phyloP scores from a whole-genome alignment of 768 basidiomycete genomes.

The Serendipita indica region DNA sequence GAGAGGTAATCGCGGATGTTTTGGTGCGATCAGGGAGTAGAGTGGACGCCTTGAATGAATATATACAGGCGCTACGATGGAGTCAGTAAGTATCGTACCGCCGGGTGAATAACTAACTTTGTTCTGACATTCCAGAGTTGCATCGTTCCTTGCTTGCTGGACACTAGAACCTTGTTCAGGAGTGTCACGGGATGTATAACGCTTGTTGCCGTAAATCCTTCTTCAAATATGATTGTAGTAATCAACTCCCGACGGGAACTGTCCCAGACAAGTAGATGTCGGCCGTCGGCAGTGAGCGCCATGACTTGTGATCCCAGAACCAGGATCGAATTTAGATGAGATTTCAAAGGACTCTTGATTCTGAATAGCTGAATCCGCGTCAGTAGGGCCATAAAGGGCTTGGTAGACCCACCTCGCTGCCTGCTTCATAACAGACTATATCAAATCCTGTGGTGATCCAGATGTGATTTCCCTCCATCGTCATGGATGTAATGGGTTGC shows the following conservation, averaged over 20 bases:
- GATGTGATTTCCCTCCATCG: slow-evolving; percentile 72
- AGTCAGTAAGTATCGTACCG: background rate
- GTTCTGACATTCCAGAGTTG: slow-evolving; percentile 93
- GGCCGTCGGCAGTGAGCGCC: slow-evolving; percentile 64
- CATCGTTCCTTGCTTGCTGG: slow-evolving; percentile 63
- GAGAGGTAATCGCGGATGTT: slow-evolving; percentile 46
- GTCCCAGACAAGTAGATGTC: slow-evolving; percentile 66
- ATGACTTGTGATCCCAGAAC: slow-evolving; percentile 74
- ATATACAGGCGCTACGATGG: slow-evolving; percentile 54
- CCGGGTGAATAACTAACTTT: slow-evolving; percentile 33
- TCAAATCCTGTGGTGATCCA: slow-evolving; percentile 61
- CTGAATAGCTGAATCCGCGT: slow-evolving; percentile 34
- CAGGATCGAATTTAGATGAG: slow-evolving; percentile 44
- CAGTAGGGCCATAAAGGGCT: background rate
- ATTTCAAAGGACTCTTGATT: slow-evolving; percentile 49
- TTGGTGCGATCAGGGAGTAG: slow-evolving; percentile 29
- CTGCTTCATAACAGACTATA: slow-evolving; percentile 67
- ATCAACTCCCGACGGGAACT: slow-evolving; percentile 42
- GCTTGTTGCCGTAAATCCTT: slow-evolving; percentile 69
- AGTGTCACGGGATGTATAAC: slow-evolving; percentile 92
- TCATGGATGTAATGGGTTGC: slow-evolving; percentile 56
- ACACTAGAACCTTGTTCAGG: slow-evolving; percentile 84
- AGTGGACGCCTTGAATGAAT: slow-evolving; percentile 48
- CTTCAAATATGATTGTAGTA: slow-evolving; percentile 60
- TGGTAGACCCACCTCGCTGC: slow-evolving; percentile 53